A percentile compares a stretch with the other conserved stretches of the same genome.
Conservation (phyloP, 805 yeast genomes). For the Saitoella complicata region DNA sequence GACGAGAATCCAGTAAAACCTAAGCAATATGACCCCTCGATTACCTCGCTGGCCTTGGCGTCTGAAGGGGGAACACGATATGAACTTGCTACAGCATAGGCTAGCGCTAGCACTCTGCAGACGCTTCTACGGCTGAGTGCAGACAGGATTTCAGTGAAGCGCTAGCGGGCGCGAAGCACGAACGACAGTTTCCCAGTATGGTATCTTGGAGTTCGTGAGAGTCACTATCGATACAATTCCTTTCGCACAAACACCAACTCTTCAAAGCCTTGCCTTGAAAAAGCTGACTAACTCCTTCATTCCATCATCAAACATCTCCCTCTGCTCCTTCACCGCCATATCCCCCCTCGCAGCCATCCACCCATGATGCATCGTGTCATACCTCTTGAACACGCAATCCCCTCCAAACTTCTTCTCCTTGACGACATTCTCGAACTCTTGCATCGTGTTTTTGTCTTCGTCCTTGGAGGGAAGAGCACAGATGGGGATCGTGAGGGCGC, state of each 20-base stretch:
- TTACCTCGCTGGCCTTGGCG: no score
- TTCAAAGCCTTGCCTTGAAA: conserved; percentile 3
- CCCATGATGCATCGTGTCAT: conserved; percentile 13
- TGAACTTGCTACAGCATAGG: no score
- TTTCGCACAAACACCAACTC: conserved; percentile 3
- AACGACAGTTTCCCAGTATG: no score
- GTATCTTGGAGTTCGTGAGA: no score
- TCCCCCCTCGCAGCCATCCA: conserved; percentile 13
- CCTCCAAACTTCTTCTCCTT: conserved; percentile 1
- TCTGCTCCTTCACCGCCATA: conserved; percentile 7
- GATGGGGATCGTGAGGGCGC: conserved; percentile 9
- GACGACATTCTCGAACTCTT: conserved; percentile 3
- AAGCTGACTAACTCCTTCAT: conserved; percentile 5
- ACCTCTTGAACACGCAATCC: conserved; percentile 4
- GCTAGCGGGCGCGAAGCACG: no score
- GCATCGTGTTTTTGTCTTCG: conserved; percentile 7
- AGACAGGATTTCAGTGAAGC: no score
- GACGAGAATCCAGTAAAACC: no score
- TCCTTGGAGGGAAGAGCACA: conserved; percentile 7
- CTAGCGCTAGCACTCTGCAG: no score
- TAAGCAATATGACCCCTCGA: no score
- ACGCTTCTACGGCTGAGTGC: no score
- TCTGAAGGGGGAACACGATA: no score
- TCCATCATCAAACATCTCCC: conserved; percentile 12
- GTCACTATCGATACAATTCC: no score